These are phyloP conservation scores for Didymella glomerata DNA, from an alignment of 2,329 filamentous ascomycete genomes.

Conservation along the genomic window DNA sequence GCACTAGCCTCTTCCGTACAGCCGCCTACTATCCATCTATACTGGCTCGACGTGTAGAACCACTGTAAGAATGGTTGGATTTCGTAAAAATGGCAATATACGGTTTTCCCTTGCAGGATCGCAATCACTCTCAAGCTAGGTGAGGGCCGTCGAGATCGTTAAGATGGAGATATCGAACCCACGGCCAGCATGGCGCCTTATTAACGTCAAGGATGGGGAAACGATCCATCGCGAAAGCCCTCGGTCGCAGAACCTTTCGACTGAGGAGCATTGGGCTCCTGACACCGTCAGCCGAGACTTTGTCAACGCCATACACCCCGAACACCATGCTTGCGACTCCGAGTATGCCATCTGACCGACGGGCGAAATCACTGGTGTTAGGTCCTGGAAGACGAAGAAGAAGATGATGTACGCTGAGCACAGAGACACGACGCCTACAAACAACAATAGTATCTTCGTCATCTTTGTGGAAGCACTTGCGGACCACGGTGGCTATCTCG, in stretches of 20 bases:
- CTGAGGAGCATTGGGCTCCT: no score
- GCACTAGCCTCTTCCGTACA: conserved; percentile 9
- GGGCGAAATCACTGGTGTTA: no score
- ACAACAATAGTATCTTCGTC: conserved; percentile 27
- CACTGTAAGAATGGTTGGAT: not conserved
- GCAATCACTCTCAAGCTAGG: not conserved
- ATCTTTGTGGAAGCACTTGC: conserved; percentile 39
- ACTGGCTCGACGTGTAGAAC: not conserved
- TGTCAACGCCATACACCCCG: no score
- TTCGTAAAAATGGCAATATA: not conserved
- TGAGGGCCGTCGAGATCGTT: no score
- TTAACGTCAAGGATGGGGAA: conserved; percentile 41
- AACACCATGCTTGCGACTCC: no score
- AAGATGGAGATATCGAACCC: not conserved
- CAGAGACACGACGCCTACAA: not conserved
- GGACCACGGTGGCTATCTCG: conserved; percentile 36
- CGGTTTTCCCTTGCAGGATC: not conserved
- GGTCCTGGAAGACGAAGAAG: no score
- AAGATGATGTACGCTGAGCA: no score
- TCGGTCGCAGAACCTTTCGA: no score
- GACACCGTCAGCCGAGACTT: no score
- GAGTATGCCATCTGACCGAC: no score
- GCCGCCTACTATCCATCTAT: conserved; percentile 2
- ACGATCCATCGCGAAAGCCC: no score
- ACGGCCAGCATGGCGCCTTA: conserved; percentile 11